Evolutionary conservation across 192 early-diverging fungal species (phyloP), one percentile per base, ranked within the genome.

Genomic region (Chytriomyces sp.): DNA sequence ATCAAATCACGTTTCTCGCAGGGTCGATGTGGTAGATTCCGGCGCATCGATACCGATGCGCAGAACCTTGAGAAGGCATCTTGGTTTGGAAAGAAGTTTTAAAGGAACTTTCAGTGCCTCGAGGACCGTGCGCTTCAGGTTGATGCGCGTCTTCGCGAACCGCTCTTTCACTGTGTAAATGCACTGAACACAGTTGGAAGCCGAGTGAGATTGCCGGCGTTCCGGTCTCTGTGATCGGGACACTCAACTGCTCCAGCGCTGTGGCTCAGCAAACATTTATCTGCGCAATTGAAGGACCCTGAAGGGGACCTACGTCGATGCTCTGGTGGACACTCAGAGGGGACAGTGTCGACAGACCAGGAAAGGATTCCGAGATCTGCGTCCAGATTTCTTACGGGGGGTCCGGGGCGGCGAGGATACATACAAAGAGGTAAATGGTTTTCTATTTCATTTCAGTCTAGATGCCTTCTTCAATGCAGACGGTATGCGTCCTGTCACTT

Each of bases 101-200:
- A n/a, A n/a, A n/a, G 0, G 74, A 2, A 0, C 31, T 38, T 32
- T 39, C 54, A 38, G 25, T 56, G 65, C 44, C 55, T 68, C 65
- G 41, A 68, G 44, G n/a, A 68, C 39, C 12, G 65, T 68, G 36
- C 65, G 7, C 22, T 33, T 49, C 33, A 75, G 55, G 52, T 22
- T 37, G 22, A 44, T 17, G 26, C 33, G 33, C 1, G 86, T 82
- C 75, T 99, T 99, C 37, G 84, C 85, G 79, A 97, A 98, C 26
- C 98, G 86, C 78, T 99, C 91, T 74, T 99, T 99, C 64, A 91
- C 91, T 32, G 84, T 82, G 80, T 89, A 95, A 17, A 98, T 90
- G 10, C 92, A 86, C 92, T 94, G 78, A 8, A 31, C 44, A 22
- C 44, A 14, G 14, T 49, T n/a, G 44, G 44, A 49, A 1, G 17